Evolutionary conservation across 306 rosid species (phyloP).

Genomic region (Dalbergia oliveri): DNA sequence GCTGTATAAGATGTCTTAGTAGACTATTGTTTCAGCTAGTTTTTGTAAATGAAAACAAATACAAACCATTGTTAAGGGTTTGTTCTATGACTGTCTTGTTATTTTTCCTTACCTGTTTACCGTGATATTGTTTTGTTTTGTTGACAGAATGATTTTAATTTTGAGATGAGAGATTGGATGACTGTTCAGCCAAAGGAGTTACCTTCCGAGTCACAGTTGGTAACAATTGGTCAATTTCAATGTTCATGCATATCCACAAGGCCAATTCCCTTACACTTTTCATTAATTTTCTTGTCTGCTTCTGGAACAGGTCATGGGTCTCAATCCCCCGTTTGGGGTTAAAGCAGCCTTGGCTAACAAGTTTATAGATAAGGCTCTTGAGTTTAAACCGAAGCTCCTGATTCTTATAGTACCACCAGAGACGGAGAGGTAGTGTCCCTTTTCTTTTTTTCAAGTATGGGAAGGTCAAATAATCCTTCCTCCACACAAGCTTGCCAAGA

Average conservation of each 20-base stretch:
- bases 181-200: conserved; percentile 69
- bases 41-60: conserved; percentile 22
- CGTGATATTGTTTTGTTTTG: conserved; percentile 36
- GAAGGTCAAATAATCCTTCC: conserved; percentile 7
- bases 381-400: conserved; percentile 82
- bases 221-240: conserved; percentile 49
- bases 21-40: conserved; percentile 8
- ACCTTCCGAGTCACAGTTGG: conserved; percentile 78
- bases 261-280: conserved; percentile 9
- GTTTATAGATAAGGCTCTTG: conserved; percentile 85
- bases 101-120: conserved; percentile 39
- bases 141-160: conserved; percentile 80
- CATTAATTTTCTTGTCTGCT: conserved; percentile 14
- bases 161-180: conserved; percentile 97
- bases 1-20: conserved; percentile 15
- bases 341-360: conserved; percentile 79
- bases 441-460: not conserved
- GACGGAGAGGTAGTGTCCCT: conserved; percentile 65
- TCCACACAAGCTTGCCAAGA: conserved; percentile 6
- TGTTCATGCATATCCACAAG: conserved; percentile 22
- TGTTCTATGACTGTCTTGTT: conserved; percentile 25
- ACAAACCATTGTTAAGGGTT: conserved; percentile 5
- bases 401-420: conserved; percentile 86
- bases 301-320: conserved; percentile 85
- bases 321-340: conserved; percentile 92